A percentile compares a stretch with the other conserved stretches of the same genome.
These are phyloP conservation scores for Cryphonectria parasitica DNA, from an alignment of 2,329 filamentous ascomycete genomes.

Conservation along the genomic window DNA sequence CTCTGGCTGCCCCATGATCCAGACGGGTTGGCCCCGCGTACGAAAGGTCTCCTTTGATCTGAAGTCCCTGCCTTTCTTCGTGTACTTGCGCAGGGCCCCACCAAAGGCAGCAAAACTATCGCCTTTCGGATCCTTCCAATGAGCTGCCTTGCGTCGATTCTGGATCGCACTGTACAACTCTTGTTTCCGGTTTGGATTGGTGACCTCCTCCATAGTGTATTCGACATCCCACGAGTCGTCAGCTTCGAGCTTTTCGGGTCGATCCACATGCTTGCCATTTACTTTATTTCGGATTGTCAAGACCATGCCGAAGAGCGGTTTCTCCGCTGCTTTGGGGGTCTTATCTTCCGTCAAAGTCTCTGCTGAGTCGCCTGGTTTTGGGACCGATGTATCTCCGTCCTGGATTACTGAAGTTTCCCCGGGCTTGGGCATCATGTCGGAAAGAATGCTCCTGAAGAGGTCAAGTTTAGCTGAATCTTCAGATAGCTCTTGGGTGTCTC, in stretches of 20 bases:
- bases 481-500: constrained; percentile 33
- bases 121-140: constrained; percentile 44
- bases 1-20: constrained; percentile 50
- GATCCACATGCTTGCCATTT: constrained; percentile 64
- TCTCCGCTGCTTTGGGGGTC: constrained; percentile 24
- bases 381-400: neutral
- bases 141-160: constrained; percentile 54
- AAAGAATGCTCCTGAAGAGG: constrained; percentile 56
- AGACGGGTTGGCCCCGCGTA: constrained; percentile 51
- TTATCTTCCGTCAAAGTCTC: neutral
- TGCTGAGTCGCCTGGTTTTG: constrained; percentile 3
- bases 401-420: constrained; percentile 29
- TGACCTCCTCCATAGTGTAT: constrained; percentile 73
- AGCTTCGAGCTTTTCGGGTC: constrained; percentile 56
- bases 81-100: constrained; percentile 46
- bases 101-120: constrained; percentile 41
- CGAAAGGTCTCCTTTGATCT: constrained; percentile 58
- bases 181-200: constrained; percentile 43
- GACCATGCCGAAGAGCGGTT: constrained; percentile 65
- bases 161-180: constrained; percentile 61
- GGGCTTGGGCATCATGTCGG: constrained; percentile 49
- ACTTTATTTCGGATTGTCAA: constrained; percentile 75
- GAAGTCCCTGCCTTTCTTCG: constrained; percentile 60
- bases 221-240: constrained; percentile 71
- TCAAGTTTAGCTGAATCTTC: constrained; percentile 46